Evolutionary conservation across 768 basidiomycete species (phyloP).

Genomic region (Boletus rufocinnamomeus): DNA sequence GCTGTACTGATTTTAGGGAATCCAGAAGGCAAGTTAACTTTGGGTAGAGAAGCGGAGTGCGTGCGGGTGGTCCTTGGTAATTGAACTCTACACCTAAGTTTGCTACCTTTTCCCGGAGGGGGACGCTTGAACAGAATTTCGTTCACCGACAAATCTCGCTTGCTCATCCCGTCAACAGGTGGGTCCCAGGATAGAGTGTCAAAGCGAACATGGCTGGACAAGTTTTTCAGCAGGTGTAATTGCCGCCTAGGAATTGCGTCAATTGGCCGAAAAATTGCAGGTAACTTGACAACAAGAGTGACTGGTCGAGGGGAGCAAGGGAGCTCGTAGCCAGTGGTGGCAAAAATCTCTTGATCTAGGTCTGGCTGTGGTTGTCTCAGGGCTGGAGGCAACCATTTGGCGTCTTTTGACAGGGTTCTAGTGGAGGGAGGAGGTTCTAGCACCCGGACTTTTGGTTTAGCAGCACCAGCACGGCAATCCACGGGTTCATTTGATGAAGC

Average conservation of each 20-base stretch:
- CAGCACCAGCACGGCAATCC: constrained; percentile 24
- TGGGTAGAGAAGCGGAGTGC: constrained; percentile 26
- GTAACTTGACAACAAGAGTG: constrained; percentile 48
- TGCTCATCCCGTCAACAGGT: constrained; percentile 64
- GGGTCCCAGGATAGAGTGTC: constrained; percentile 75
- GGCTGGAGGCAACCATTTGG: constrained; percentile 60
- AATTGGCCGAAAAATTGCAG: constrained; percentile 42
- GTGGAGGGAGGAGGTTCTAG: constrained; percentile 17
- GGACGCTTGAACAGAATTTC: constrained; percentile 62
- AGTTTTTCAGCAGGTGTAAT: constrained; percentile 43
- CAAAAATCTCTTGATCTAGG: constrained; percentile 46
- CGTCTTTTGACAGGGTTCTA: constrained; percentile 37
- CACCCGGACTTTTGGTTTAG: constrained; percentile 26
- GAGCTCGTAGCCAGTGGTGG: constrained; percentile 49
- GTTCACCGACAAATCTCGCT: constrained; percentile 61
- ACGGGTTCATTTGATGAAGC: constrained; percentile 19
- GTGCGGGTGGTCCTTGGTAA: constrained; percentile 33
- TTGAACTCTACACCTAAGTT: constrained; percentile 36
- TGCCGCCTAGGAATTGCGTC: constrained; percentile 53
- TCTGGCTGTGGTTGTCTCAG: constrained; percentile 41
- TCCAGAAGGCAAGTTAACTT: constrained; percentile 42
- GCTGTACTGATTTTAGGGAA: constrained; percentile 19
- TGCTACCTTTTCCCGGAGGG: constrained; percentile 33
- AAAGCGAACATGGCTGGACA: constrained; percentile 46
- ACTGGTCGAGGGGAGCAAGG: constrained; percentile 48